These are phyloP conservation scores for Rhazya stricta DNA, from an alignment of 257 asterid genomes.

Conservation along the genomic window DNA sequence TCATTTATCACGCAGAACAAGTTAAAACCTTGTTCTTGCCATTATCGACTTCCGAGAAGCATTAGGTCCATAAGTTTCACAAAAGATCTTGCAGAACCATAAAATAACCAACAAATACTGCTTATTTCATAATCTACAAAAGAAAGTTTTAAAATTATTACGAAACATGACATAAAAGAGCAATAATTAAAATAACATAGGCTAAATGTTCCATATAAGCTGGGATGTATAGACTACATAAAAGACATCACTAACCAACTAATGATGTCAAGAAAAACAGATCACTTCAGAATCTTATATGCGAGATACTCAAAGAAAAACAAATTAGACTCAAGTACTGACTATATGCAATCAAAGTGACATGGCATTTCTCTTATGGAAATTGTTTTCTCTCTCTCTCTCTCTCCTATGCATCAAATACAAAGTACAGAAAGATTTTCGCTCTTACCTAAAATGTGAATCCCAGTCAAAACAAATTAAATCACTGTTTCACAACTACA, in stretches of 20 bases:
- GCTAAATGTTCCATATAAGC: not conserved
- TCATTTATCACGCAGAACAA: no score
- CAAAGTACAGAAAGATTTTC: not conserved
- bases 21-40: not conserved
- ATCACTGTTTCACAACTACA: not conserved
- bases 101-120: not conserved
- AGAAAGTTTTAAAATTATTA: not conserved
- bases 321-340: not conserved
- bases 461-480: not conserved
- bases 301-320: not conserved
- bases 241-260: not conserved
- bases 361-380: not conserved
- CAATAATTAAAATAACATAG: not conserved
- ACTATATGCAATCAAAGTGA: not conserved
- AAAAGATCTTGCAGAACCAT: no score
- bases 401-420: not conserved
- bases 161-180: not conserved
- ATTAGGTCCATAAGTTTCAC: not conserved
- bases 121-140: not conserved
- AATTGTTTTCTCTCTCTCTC: not conserved
- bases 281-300: not conserved
- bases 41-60: not conserved
- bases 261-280: not conserved
- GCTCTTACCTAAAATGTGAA: not conserved
- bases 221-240: not conserved